Evolutionary conservation across 2,329 filamentous ascomycete species (phyloP).

Genomic region (Fusarium chaquense): DNA sequence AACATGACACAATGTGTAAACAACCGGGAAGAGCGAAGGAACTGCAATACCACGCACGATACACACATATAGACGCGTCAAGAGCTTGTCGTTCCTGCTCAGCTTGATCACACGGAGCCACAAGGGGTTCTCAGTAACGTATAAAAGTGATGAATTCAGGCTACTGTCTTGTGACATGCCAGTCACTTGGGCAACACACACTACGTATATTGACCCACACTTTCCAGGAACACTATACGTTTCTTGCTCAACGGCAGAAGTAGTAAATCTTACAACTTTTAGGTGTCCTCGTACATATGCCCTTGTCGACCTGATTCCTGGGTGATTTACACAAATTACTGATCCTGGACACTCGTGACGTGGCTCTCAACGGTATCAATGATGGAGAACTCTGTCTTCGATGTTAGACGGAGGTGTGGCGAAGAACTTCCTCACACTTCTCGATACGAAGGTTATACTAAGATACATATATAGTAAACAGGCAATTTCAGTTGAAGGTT

Average conservation of each 20-base stretch:
- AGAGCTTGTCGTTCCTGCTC: constrained; percentile 28
- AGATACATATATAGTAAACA: too few relatives aligned
- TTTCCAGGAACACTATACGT: neutral
- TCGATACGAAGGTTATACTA: too few relatives aligned
- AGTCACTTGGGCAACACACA: neutral
- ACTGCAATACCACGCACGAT: constrained; percentile 33
- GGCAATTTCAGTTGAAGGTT: too few relatives aligned
- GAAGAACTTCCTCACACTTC: too few relatives aligned
- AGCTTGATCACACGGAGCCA: constrained; percentile 12
- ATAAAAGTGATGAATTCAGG: constrained; percentile 24
- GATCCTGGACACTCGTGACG: neutral
- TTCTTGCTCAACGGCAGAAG: neutral
- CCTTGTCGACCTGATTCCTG: neutral
- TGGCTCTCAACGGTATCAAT: neutral
- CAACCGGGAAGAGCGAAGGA: constrained; percentile 16
- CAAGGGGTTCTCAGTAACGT: constrained; percentile 19
- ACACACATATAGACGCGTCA: constrained; percentile 33
- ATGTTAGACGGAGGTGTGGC: too few relatives aligned
- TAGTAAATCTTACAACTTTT: neutral
- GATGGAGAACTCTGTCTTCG: too few relatives aligned
- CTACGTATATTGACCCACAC: too few relatives aligned
- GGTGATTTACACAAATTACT: neutral
- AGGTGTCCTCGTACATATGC: neutral
- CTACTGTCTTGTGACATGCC: constrained; percentile 21
- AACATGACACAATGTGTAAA: constrained; percentile 23